These are phyloP conservation scores for Phialophora verrucosa DNA, from an alignment of 2,329 filamentous ascomycete species.

Conservation along the genomic window DNA sequence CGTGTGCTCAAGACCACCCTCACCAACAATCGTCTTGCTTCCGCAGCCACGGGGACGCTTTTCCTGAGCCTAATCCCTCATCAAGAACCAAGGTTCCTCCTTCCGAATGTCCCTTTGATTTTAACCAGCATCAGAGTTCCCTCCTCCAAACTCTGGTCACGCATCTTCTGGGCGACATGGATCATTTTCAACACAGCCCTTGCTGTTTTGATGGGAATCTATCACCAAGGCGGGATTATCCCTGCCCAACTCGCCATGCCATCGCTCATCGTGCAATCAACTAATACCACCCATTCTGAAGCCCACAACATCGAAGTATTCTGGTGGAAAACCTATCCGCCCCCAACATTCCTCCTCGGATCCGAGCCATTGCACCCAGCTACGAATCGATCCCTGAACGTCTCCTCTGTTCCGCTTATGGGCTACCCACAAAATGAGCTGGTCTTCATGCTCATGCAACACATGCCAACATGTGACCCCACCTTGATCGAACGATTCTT, in stretches of 20 bases:
- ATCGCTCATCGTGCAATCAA: constrained; percentile 31
- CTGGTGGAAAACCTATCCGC: constrained; percentile 63
- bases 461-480: constrained; percentile 40
- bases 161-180: constrained; percentile 53
- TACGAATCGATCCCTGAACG: constrained; percentile 40
- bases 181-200: constrained; percentile 56
- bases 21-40: constrained; percentile 48
- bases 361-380: constrained; percentile 39
- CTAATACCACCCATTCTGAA: constrained; percentile 37
- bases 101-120: constrained; percentile 58
- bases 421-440: constrained; percentile 52
- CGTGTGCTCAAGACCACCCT: constrained; percentile 38
- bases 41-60: constrained; percentile 51
- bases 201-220: constrained; percentile 58
- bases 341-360: constrained; percentile 58
- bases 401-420: constrained; percentile 56
- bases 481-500: constrained; percentile 33
- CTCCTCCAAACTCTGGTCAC: constrained; percentile 40
- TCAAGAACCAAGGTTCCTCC: constrained; percentile 60
- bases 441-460: constrained; percentile 47
- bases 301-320: constrained; percentile 47
- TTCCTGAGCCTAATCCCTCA: constrained; percentile 56
- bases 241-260: constrained; percentile 56
- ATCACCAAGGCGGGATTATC: constrained; percentile 60
- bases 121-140: constrained; percentile 55